Evolutionary conservation across 345 rosid genomes (phyloP).

Genomic region (Cardamine occulta): DNA sequence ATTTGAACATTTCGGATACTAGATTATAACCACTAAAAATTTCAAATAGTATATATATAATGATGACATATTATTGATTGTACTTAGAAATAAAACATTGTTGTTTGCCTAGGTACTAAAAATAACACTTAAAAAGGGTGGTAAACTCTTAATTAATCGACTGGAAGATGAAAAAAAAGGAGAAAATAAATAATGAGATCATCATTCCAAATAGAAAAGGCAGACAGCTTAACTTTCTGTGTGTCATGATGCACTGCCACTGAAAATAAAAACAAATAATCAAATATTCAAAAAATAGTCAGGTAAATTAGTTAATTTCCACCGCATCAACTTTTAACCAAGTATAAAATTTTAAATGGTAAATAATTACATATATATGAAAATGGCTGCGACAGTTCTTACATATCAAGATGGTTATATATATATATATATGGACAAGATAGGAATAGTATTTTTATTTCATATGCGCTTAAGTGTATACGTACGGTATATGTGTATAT

Average conservation of each 20-base stretch:
- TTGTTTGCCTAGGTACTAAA: not conserved
- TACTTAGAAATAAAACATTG: not conserved
- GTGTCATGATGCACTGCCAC: constrained; percentile 67
- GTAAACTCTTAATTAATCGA: constrained; percentile 11
- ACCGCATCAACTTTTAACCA: constrained; percentile 27
- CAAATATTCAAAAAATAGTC: not conserved
- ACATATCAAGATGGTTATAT: constrained; percentile 24
- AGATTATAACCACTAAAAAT: not conserved
- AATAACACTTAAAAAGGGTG: not conserved
- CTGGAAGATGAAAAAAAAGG: not conserved
- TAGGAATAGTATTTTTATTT: not conserved
- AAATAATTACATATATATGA: not conserved
- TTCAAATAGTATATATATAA: too few species aligned
- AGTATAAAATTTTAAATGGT: not conserved
- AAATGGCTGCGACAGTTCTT: constrained; percentile 36
- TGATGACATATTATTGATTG: not conserved
- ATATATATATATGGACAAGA: not conserved
- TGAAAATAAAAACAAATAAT: not conserved
- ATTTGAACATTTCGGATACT: not conserved
- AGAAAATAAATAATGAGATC: constrained; percentile 65
- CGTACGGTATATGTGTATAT: constrained; percentile 1
- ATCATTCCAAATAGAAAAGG: constrained; percentile 72
- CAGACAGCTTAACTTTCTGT: constrained; percentile 59
- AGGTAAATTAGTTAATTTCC: constrained; percentile 17
- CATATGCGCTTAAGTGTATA: constrained; percentile 2